Base-by-base conservation (phyloP, 441 rosid species). In the Monsonia emarginata region DNA sequence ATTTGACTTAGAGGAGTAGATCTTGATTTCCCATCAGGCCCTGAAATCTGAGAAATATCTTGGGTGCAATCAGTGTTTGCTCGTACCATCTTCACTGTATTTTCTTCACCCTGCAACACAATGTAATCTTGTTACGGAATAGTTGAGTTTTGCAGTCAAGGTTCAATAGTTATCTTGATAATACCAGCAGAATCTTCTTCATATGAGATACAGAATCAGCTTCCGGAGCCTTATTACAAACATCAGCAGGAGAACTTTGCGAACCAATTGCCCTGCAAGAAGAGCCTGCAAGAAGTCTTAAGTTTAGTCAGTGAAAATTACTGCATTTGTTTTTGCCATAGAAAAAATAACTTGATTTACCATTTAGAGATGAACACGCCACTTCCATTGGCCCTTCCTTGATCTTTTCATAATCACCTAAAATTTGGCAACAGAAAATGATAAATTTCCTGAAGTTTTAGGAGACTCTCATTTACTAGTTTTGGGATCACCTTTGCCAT, bases 1-100 rank as follows among this genome's bases (percentile, higher is more conserved):
- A 83, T 85, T 85, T 94, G 96, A 79, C 96, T 91, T 68, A 86
- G 86, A 66, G 99, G 97, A 74, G 97, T 94, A 57, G 86, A 78
- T 66, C 83, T 81, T 63, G 97, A 82, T 78, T 85, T 84, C 68
- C 80, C 85, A 69, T 75, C 86, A 75, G 97, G 97, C 34, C 92
- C 96, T 1, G 97, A 94, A 74, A 94, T 84, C 83, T 94, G 97
- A 61, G 97, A 94, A 70, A 80, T 65, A 77, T 94, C 94, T 72
- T 80, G 83, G 21, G 80, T 71, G 69, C 44, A 63, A 73, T 72
- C 67, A 38, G 58, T 31, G 61, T 32, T 64, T 69, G 81, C 30
- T 66, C 75, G 72, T 50, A 36, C 56, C 30, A 56, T 24, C 71
- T 79, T 75, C 22, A 24, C 59, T 72, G 28, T 40, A 44, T 74